These are phyloP conservation scores for Phaeolepiota aurea DNA, from an alignment of 768 basidiomycete species.

Conservation along the genomic window DNA sequence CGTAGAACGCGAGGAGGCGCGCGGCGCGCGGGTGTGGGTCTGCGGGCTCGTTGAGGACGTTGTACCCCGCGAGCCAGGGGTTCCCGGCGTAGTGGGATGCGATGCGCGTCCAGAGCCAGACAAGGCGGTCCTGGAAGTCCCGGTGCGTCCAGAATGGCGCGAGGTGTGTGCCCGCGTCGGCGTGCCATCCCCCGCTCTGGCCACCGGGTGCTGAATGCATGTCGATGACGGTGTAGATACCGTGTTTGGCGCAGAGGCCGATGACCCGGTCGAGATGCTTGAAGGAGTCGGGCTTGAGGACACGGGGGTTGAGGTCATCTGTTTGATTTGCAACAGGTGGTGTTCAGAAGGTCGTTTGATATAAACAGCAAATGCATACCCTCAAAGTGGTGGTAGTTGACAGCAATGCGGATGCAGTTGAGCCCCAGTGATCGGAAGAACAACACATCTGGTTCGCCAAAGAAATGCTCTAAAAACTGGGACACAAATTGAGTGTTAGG, in stretches of 20 bases:
- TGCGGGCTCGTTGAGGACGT: constrained; percentile 76
- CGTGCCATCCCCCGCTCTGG: constrained; percentile 76
- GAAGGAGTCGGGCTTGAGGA: constrained; percentile 69
- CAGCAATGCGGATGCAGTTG: constrained; percentile 64
- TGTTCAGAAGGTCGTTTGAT: neutral
- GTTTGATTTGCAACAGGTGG: neutral
- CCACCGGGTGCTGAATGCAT: constrained; percentile 72
- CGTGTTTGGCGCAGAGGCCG: constrained; percentile 58
- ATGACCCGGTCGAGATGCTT: constrained; percentile 79
- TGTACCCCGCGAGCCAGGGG: constrained; percentile 79
- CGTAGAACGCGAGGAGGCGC: constrained; percentile 57
- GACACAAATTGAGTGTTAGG: neutral
- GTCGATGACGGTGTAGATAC: constrained; percentile 76
- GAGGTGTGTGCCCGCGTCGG: constrained; percentile 60
- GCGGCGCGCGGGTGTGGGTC: constrained; percentile 50
- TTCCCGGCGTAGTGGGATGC: constrained; percentile 68
- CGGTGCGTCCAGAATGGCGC: constrained; percentile 77
- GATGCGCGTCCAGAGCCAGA: constrained; percentile 72
- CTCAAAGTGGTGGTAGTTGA: constrained; percentile 72
- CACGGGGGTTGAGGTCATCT: constrained; percentile 73
- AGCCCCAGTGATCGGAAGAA: constrained; percentile 74
- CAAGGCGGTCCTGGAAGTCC: constrained; percentile 71
- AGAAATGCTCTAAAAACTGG: constrained; percentile 78
- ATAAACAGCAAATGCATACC: constrained; percentile 17
- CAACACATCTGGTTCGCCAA: constrained; percentile 61